phyloP scores from a whole-genome alignment of 306 rosid genomes.

The Inga leiocalycina region DNA sequence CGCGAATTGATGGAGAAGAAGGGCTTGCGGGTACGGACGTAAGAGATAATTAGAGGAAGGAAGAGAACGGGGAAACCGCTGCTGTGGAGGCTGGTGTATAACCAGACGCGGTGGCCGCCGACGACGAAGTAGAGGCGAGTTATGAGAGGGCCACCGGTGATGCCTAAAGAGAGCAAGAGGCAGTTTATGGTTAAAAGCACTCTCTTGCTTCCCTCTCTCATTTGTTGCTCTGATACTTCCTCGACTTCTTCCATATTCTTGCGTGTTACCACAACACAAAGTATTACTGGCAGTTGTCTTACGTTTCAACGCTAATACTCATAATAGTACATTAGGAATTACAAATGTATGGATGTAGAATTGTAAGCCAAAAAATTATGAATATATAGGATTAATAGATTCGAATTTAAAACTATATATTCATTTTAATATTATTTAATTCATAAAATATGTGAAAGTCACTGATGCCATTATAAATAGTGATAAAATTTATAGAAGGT shows the following conservation, averaged over 20 bases:
- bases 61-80: slow-evolving; percentile 67
- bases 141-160: slow-evolving; percentile 65
- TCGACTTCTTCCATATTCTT: background rate
- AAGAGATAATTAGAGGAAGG: slow-evolving; percentile 46
- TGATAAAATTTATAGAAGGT: no score
- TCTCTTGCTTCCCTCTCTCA: slow-evolving; percentile 24
- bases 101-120: slow-evolving; percentile 83
- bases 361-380: no score
- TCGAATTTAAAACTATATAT: no score
- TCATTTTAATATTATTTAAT: no score
- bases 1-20: slow-evolving; percentile 42
- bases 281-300: no score
- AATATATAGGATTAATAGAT: no score
- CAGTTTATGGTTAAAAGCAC: slow-evolving; percentile 49
- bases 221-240: background rate
- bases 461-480: no score
- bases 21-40: slow-evolving; percentile 44
- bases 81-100: slow-evolving; percentile 69
- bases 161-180: slow-evolving; percentile 56
- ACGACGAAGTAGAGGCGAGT: slow-evolving; percentile 79
- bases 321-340: no score
- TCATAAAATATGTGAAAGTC: no score
- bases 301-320: no score
- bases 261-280: slow-evolving; percentile 37
- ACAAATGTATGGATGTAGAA: no score